Percentiles rank a stretch among this genome's conserved stretches.
Evolutionary conservation across 2,329 filamentous ascomycete species (phyloP).

Genomic region (Aspergillus neotritici): DNA sequence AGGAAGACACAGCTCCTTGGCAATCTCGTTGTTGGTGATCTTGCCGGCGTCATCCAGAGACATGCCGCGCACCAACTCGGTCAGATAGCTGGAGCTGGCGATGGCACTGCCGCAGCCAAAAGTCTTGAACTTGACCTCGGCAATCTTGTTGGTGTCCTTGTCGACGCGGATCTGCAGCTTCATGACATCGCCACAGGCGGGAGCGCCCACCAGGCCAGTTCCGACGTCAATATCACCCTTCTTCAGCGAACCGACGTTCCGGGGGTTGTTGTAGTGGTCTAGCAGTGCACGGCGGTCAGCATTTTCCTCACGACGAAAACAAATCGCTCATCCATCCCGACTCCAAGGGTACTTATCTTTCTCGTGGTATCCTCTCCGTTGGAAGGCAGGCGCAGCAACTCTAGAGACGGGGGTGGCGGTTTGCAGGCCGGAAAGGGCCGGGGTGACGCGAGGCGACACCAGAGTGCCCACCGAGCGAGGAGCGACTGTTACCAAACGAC

Average conservation of each 20-base stretch:
- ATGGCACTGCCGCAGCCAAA: constrained; percentile 94
- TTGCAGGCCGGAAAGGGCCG: constrained; percentile 43
- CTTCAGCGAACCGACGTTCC: constrained; percentile 65
- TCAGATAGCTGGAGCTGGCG: constrained; percentile 89
- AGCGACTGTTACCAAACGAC: constrained; percentile 49
- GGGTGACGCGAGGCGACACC: constrained; percentile 45
- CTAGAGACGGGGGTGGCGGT: constrained; percentile 35
- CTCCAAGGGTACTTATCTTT: constrained; percentile 52
- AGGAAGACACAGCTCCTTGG: constrained; percentile 88
- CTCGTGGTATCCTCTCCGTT: constrained; percentile 55
- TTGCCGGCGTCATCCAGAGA: constrained; percentile 86
- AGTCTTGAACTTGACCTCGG: constrained; percentile 96
- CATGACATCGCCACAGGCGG: constrained; percentile 88
- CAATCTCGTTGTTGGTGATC: constrained; percentile 96
- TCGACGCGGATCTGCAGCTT: constrained; percentile 92
- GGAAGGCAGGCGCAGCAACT: constrained; percentile 32
- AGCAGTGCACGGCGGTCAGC: constrained; percentile 47
- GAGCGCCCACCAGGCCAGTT: constrained; percentile 85
- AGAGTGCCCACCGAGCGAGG: constrained; percentile 50
- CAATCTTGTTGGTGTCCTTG: constrained; percentile 78
- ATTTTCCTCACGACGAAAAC: constrained; percentile 2
- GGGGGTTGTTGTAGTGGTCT: constrained; percentile 75
- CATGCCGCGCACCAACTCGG: constrained; percentile 92
- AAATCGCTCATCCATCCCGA: not conserved
- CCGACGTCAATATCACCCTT: constrained; percentile 80